These are phyloP conservation scores for Globisporangium irregulare DNA, from an alignment of 352 stramenopile species.

Conservation along the genomic window DNA sequence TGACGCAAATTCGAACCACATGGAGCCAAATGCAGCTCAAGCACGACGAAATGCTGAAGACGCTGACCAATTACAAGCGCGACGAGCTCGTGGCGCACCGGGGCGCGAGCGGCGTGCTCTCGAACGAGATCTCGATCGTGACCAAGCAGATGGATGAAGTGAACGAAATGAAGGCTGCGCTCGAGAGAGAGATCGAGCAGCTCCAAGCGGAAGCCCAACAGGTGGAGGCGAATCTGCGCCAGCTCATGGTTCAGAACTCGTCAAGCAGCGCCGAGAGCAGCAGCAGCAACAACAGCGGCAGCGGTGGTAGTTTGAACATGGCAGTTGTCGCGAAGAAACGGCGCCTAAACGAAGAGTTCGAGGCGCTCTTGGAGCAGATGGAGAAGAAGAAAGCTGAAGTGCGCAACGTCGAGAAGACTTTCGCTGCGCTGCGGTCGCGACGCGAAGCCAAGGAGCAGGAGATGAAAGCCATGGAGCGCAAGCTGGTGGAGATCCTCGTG, in stretches of 20 bases:
- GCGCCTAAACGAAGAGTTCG: conserved; percentile 80
- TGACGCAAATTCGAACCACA: conserved; percentile 25
- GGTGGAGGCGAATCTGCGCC: conserved; percentile 49
- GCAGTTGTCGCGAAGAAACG: conserved; percentile 70
- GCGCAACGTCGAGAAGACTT: conserved; percentile 59
- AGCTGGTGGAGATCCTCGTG: conserved; percentile 82
- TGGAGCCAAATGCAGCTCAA: conserved; percentile 37
- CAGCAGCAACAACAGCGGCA: background rate
- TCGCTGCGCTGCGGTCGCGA: conserved; percentile 43
- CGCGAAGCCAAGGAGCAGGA: conserved; percentile 74
- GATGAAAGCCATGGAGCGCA: conserved; percentile 73
- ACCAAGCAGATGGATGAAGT: conserved; percentile 77
- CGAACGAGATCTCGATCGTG: conserved; percentile 74
- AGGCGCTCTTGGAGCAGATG: conserved; percentile 65
- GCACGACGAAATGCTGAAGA: conserved; percentile 64
- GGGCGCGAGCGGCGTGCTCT: conserved; percentile 64
- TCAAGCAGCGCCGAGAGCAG: conserved; percentile 10
- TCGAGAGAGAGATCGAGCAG: conserved; percentile 59
- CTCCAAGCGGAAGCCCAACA: conserved; percentile 56
- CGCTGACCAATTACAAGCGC: conserved; percentile 77
- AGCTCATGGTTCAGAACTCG: conserved; percentile 53
- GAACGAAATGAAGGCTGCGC: conserved; percentile 43
- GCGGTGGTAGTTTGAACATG: conserved; percentile 46
- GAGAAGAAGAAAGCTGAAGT: conserved; percentile 68
- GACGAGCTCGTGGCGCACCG: conserved; percentile 75